Percentiles rank a stretch among this genome's conserved stretches.
Conservation (phyloP, 2,329 filamentous ascomycete species). For the Graphiopsis chlorocephala region DNA sequence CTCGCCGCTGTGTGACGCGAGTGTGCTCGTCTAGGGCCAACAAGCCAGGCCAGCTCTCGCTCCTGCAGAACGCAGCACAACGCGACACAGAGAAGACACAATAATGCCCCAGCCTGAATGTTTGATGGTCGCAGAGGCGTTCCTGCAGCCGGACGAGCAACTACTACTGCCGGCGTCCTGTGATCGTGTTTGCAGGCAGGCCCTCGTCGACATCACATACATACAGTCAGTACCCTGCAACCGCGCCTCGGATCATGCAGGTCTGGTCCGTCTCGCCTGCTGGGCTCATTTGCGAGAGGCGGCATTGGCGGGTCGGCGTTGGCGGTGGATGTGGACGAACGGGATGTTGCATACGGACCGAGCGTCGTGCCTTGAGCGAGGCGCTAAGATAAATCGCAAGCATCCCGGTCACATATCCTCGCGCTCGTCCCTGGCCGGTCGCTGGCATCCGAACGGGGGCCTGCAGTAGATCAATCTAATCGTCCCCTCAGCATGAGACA, state of each 20-base stretch:
- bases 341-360: constrained; percentile 4
- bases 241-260: constrained; percentile 2
- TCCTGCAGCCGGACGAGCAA: neutral
- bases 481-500: constrained; percentile 2
- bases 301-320: constrained; percentile 9
- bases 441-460: neutral
- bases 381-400: constrained; percentile 9
- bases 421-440: neutral
- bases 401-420: constrained; percentile 12
- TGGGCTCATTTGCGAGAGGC: neutral
- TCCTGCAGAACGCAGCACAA: neutral
- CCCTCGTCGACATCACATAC: neutral
- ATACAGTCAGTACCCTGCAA: neutral
- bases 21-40: neutral
- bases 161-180: neutral
- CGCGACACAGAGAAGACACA: neutral
- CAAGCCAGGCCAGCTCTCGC: too few species aligned
- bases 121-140: neutral
- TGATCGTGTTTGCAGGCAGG: neutral
- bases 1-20: constrained; percentile 10
- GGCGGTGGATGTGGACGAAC: neutral
- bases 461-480: constrained; percentile 5
- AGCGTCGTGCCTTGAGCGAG: neutral
- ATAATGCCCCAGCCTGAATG: neutral
- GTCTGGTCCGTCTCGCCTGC: neutral